These are phyloP conservation scores for Blastobotrys attinorum DNA, from an alignment of 805 yeast species.

Conservation along the genomic window DNA sequence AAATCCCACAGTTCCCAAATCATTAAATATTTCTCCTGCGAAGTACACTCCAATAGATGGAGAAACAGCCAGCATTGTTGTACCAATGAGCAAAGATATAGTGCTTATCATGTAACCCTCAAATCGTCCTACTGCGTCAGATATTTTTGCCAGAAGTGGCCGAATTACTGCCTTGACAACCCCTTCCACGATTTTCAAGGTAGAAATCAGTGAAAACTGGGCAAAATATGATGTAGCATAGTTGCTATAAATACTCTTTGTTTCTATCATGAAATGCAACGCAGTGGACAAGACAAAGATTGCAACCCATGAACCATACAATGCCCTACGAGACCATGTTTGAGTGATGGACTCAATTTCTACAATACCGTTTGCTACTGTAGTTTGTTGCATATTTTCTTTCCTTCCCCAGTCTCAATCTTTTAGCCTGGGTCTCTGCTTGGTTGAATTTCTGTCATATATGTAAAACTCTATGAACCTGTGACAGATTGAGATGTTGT, in stretches of 20 bases:
- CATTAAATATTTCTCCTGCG: slow-evolving; percentile 32
- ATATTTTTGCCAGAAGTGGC: slow-evolving; percentile 35
- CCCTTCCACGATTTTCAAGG: slow-evolving; percentile 33
- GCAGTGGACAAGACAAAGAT: slow-evolving; percentile 9
- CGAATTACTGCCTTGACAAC: slow-evolving; percentile 33
- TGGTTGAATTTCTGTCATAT: too few relatives aligned
- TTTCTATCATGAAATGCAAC: slow-evolving; percentile 5
- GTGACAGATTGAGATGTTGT: too few relatives aligned
- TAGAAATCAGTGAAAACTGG: slow-evolving; percentile 35
- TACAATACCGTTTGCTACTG: slow-evolving; percentile 5
- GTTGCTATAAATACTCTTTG: slow-evolving; percentile 21
- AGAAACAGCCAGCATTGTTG: slow-evolving; percentile 32
- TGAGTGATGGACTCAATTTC: slow-evolving; percentile 8
- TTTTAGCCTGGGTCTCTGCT: too few relatives aligned
- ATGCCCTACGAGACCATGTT: slow-evolving; percentile 5
- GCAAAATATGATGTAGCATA: slow-evolving; percentile 36
- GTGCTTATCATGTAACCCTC: slow-evolving; percentile 27
- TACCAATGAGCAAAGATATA: slow-evolving; percentile 25
- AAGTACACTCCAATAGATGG: slow-evolving; percentile 31
- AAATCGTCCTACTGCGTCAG: slow-evolving; percentile 37
- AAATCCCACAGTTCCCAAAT: slow-evolving; percentile 34
- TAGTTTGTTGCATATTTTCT: too few relatives aligned
- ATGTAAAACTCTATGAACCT: too few relatives aligned
- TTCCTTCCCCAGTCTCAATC: too few relatives aligned
- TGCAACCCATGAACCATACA: slow-evolving; percentile 9